phyloP scores from a whole-genome alignment of 768 basidiomycete genomes.

The Suillus luteus region DNA sequence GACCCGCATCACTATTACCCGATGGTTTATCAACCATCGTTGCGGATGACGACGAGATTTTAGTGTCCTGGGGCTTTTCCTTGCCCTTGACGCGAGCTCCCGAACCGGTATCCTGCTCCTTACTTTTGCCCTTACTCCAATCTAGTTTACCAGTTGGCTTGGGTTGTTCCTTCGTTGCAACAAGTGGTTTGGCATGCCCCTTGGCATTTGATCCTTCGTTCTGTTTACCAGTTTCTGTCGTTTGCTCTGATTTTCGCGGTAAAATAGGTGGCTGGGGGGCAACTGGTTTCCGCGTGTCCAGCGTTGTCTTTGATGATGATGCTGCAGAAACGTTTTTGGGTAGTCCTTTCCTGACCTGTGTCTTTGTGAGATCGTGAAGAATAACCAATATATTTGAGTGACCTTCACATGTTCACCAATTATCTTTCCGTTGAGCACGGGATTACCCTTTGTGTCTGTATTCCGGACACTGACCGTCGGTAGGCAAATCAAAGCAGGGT shows the following conservation, averaged over 20 bases:
- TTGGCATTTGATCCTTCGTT: slow-evolving; percentile 27
- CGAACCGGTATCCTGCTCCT: slow-evolving; percentile 29
- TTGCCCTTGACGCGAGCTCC: neutral
- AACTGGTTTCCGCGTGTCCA: slow-evolving; percentile 28
- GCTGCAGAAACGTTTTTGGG: slow-evolving; percentile 20
- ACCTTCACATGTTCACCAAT: slow-evolving; percentile 51
- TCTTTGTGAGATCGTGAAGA: neutral
- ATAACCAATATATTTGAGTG: slow-evolving; percentile 1
- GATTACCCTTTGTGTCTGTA: slow-evolving; percentile 33
- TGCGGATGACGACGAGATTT: neutral
- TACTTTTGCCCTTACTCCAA: slow-evolving; percentile 60
- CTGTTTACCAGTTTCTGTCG: slow-evolving; percentile 26
- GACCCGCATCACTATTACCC: neutral
- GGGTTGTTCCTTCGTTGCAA: slow-evolving; percentile 30
- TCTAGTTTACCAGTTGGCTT: slow-evolving; percentile 55
- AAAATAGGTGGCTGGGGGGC: slow-evolving; percentile 6
- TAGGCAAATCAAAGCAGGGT: slow-evolving; percentile 43
- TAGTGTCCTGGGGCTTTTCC: neutral
- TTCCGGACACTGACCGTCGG: slow-evolving; percentile 34
- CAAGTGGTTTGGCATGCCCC: slow-evolving; percentile 20
- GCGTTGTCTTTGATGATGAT: slow-evolving; percentile 49
- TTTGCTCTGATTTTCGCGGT: slow-evolving; percentile 17
- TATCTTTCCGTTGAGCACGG: slow-evolving; percentile 45
- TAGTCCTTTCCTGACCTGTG: neutral
- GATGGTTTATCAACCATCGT: neutral